Percentiles rank a stretch among this genome's conserved stretches.
phyloP scores from a whole-genome alignment of 495 filamentous ascomycete species.

The Neurospora africana region DNA sequence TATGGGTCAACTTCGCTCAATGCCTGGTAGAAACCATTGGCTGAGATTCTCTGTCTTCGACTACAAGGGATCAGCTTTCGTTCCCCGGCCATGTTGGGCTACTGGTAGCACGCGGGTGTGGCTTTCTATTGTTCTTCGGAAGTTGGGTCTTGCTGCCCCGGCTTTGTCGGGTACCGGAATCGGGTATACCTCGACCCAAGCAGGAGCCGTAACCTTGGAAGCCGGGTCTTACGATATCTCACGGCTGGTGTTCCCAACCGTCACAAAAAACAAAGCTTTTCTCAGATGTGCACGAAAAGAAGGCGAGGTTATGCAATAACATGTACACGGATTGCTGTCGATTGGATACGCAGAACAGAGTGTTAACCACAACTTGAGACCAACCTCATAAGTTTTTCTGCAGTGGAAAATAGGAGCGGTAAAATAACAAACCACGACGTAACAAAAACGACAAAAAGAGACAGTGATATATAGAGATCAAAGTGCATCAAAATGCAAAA shows the following conservation, averaged over 20 bases:
- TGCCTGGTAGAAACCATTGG: neutral
- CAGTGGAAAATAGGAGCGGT: neutral
- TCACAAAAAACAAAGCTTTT: neutral
- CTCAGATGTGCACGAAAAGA: neutral
- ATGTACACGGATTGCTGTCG: neutral
- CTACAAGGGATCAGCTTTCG: neutral
- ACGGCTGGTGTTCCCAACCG: neutral
- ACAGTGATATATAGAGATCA: neutral
- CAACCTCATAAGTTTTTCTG: neutral
- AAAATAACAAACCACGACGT: neutral
- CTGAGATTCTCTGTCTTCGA: neutral
- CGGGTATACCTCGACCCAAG: neutral
- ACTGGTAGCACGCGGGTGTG: neutral
- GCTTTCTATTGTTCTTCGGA: neutral
- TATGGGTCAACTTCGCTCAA: neutral
- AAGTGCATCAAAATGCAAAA: neutral
- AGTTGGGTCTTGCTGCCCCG: neutral
- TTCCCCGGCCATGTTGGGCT: neutral
- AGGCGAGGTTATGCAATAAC: neutral
- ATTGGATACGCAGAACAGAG: neutral
- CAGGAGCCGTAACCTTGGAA: neutral
- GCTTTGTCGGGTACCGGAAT: neutral
- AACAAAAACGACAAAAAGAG: neutral
- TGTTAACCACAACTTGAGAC: neutral
- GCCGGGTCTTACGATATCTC: neutral